Base-by-base conservation (phyloP, 768 basidiomycete species). In the Paxillus rubicundulus region DNA sequence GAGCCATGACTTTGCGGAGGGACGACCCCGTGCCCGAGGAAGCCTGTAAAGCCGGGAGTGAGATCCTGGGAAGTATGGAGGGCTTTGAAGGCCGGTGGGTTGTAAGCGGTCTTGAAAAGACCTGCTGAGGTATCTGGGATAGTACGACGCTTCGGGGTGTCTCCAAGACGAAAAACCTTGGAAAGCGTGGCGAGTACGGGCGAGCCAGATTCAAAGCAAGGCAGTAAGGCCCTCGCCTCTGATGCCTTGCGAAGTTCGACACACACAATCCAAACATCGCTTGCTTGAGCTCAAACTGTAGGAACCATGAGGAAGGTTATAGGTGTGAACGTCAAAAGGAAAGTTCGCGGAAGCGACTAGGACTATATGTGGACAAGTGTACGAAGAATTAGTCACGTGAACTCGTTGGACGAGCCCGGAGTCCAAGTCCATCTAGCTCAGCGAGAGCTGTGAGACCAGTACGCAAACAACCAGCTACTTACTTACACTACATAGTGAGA, bases 1-100 rank as follows among this genome's bases (percentile, higher is more conserved):
- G 82, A 1, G 84, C 72, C 10, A 87, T 59, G 32, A 98, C 84
- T 67, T 90, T 89, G 56, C 78, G 74, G 54, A 92, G 78, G 1
- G 87, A 90, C 1, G 89, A 84, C 9, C 77, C 68, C 39, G 75
- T 75, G 41, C 76, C 56, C 3, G 76, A 71, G 5, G 72, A 66
- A 10, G 67, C 72, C 28, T 56, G 63, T 49, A 80, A 54, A 4
- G 69, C 49, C 1, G 68, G 57, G 4, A 74, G 66, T 21, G 68
- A 41, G 47, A 74, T 41, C 17, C 68, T 67, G 14, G 64, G 42
- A 18, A 72, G 49, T 18, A 66, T 36, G 1, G 61, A 39, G 21
- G 55, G 57, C 16, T 39, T 52, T 14, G 34, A n/a, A 9, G 51
- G 24, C 0, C 59, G 16, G 20, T 44, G 44, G n/a, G 64, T 54